Evolutionary conservation across 805 yeast genomes (phyloP), one percentile per base, ranked within the genome.

Genomic region (Candida stauntonica): DNA sequence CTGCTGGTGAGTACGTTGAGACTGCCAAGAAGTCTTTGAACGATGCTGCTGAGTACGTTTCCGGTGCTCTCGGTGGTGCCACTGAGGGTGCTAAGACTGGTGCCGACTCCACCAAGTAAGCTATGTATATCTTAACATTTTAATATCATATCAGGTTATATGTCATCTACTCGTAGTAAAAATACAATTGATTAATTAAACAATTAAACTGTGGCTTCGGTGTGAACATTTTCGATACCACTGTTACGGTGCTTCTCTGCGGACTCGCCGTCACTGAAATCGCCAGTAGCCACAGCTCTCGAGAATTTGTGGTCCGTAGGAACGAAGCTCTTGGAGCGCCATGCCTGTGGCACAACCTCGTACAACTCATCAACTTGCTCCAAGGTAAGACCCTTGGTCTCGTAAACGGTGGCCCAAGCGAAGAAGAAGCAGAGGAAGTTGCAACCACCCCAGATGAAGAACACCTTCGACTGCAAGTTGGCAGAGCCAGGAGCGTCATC

Each of bases 401-500:
- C 86, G 44, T 73, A 72, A 47, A 79, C 74, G 46, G 65, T 64
- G 62, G 72, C 64, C 63, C 64, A 79, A 27, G 75, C 79, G 59
- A 72, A 77, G 61, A 75, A 63, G 61, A 73, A 64, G 35, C 79
- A 70, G 47, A 77, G 65, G 36, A 73, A 54, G 57, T 75, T 68
- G 63, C 81, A 79, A 6, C 81, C 79, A 29, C 88, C 89, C 86
- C 88, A 83, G 34, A 83, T 75, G 61, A 79, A 83, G 65, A 80
- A 81, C 30, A 80, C 82, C 49, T 73, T 76, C 37, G 76, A 71
- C 12, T 81, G 80, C 41, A 81, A 65, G 34, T 78, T 78, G 12
- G 76, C 81, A 31, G 75, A 72, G 50, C 77, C 81, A 36, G 68
- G 54, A 21, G 83, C 86, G 24, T 70, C 64, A 55, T 79, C 85